A percentile compares a stretch with the other conserved stretches of the same genome.
phyloP scores from a whole-genome alignment of 441 rosid genomes.

The Monsonia emarginata region DNA sequence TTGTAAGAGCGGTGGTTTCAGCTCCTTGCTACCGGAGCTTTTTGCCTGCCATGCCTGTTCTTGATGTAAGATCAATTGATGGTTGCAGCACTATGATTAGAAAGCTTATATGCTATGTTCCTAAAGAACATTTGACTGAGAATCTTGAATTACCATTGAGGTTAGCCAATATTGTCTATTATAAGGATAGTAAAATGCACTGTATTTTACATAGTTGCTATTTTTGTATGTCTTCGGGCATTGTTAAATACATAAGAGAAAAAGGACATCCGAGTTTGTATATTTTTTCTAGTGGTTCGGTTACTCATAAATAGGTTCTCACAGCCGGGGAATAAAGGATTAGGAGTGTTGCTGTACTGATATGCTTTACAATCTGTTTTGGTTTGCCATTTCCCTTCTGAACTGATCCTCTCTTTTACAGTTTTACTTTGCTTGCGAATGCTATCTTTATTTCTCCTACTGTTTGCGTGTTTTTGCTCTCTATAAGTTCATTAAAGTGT shows the following conservation, averaged over 20 bases:
- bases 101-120: constrained; percentile 37
- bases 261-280: background rate
- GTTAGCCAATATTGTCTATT: constrained; percentile 23
- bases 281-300: background rate
- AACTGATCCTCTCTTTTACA: background rate
- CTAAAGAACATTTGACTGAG: constrained; percentile 29
- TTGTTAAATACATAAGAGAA: background rate
- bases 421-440: background rate
- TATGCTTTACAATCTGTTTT: background rate
- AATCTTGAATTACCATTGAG: constrained; percentile 41
- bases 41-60: constrained; percentile 13
- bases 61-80: constrained; percentile 21
- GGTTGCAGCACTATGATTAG: constrained; percentile 27
- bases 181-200: background rate
- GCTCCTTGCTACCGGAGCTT: constrained; percentile 29
- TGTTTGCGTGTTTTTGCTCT: background rate
- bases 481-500: background rate
- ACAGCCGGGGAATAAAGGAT: background rate
- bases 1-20: constrained; percentile 38
- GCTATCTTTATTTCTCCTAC: background rate
- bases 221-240: background rate
- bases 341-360: background rate
- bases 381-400: constrained; percentile 4
- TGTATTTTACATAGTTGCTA: constrained; percentile 3
- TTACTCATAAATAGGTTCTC: background rate